Percentiles rank a stretch among this genome's conserved stretches.
These are phyloP conservation scores for Candida sp. DNA, from an alignment of 1,139 yeast genomes.

Conservation along the genomic window DNA sequence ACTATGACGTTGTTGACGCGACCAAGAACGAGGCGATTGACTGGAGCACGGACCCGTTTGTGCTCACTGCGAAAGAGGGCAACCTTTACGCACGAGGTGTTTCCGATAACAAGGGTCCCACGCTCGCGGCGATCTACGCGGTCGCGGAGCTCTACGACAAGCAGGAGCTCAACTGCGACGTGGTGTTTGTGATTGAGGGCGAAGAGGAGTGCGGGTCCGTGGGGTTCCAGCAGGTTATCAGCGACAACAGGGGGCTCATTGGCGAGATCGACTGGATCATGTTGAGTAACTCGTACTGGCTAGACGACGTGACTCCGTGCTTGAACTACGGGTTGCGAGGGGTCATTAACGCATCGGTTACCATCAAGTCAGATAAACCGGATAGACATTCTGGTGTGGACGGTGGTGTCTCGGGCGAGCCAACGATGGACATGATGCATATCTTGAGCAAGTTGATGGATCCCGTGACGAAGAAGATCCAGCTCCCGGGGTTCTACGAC, in stretches of 20 bases:
- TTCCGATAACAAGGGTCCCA: slow-evolving; percentile 94
- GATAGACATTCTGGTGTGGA: slow-evolving; percentile 97
- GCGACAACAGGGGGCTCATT: slow-evolving; percentile 50
- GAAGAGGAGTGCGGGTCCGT: slow-evolving; percentile 94
- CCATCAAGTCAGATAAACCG: slow-evolving; percentile 71
- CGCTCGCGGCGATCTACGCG: slow-evolving; percentile 87
- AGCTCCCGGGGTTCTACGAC: slow-evolving; percentile 73
- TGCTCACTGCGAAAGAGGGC: slow-evolving; percentile 78
- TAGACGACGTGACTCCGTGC: slow-evolving; percentile 89
- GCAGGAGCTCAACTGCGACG: slow-evolving; percentile 65
- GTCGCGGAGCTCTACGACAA: slow-evolving; percentile 71
- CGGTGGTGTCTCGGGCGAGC: slow-evolving; percentile 91
- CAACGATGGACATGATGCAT: slow-evolving; percentile 84
- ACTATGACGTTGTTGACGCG: slow-evolving; percentile 88
- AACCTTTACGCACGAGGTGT: slow-evolving; percentile 92
- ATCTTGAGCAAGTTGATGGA: slow-evolving; percentile 67
- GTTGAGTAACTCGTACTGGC: slow-evolving; percentile 92
- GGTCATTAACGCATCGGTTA: slow-evolving; percentile 79
- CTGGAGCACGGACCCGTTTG: slow-evolving; percentile 86
- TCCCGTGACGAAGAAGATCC: slow-evolving; percentile 57
- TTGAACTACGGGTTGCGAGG: slow-evolving; percentile 95
- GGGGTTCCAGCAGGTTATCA: slow-evolving; percentile 77
- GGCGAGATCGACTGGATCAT: slow-evolving; percentile 88
- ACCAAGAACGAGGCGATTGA: slow-evolving; percentile 43
- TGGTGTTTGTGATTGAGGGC: slow-evolving; percentile 88